Base-by-base conservation (phyloP, 169 alveolate genomes). In the Theileria annulata region DNA sequence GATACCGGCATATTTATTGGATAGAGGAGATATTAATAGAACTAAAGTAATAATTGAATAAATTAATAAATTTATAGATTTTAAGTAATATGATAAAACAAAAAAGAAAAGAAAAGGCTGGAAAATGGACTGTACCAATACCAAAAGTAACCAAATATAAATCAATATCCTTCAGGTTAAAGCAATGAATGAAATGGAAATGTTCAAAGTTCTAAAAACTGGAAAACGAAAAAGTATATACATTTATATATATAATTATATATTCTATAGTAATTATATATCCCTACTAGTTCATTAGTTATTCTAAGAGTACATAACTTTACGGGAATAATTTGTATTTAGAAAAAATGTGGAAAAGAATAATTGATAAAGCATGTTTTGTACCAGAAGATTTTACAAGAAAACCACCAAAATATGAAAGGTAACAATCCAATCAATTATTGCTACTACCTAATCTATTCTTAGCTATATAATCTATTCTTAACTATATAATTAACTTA, bases 51-150 rank as follows among this genome's bases (percentile, higher is more conserved):
- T 3, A 2, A 79, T 81, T 17, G 27, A 25, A 31, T 8, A 9
- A 19, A 3, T n/a, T 5, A 63, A 19, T n/a, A 10, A 63, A 33
- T 33, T 63, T 63, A 4, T 67, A 91, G 85, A 91, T 96, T 10
- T 90, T 98, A 76, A 93, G 98, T 27, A 98, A 98, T 86, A 97
- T 98, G 98, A 94, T 98, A 84, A 98, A 98, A 86, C 99, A 98
- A 87, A 98, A 98, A 86, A 88, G 99, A 66, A 97, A 97, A 92
- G 99, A 97, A 82, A 98, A 97, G 80, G 99, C 99, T 25, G 99
- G 99, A 17, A 98, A 97, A 90, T 98, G 99, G 99, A 94, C 96
- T 64, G 99, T 98, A 31, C 99, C 99, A 12, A 93, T 98, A 37
- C 99, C 99, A 2, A 98, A 97, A 86, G 98, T 97, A 23, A 92